Percentiles rank a stretch among this genome's conserved stretches.
These are phyloP conservation scores for Saururus chinensis DNA, from an alignment of 164 flowering plant species.

Conservation along the genomic window DNA sequence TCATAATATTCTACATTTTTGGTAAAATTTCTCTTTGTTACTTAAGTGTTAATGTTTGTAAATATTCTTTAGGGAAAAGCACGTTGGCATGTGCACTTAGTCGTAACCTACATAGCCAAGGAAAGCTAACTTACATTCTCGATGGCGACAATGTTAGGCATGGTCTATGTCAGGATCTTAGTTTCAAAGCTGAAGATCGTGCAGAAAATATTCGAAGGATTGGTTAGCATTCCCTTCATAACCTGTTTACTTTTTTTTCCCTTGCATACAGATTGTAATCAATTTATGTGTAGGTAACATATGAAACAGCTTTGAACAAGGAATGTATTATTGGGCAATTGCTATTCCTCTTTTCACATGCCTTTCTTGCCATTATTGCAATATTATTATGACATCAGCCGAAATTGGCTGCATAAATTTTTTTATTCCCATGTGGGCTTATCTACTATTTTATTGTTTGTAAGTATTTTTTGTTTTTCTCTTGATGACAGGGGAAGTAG, in stretches of 20 bases:
- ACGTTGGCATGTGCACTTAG: slow-evolving; percentile 80
- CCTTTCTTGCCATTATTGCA: no score
- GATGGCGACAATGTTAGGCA: slow-evolving; percentile 97
- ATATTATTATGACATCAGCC: no score
- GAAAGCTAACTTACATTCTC: slow-evolving; percentile 74
- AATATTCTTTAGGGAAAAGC: slow-evolving; percentile 60
- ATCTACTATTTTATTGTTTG: neutral
- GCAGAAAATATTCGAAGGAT: slow-evolving; percentile 82
- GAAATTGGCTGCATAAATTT: no score
- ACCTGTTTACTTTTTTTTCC: no score
- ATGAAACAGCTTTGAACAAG: no score
- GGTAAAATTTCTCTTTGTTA: no score
- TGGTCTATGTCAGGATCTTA: slow-evolving; percentile 72
- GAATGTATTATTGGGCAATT: no score
- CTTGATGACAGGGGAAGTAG: slow-evolving; percentile 71
- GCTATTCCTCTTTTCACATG: no score
- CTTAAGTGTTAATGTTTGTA: no score
- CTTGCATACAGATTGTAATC: no score
- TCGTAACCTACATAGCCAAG: slow-evolving; percentile 47
- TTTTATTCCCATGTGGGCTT: neutral
- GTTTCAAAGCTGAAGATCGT: slow-evolving; percentile 82
- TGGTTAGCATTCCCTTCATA: slow-evolving; percentile 31
- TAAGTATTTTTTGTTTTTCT: neutral
- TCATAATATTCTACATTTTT: no score
- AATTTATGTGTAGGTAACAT: no score